phyloP scores from a whole-genome alignment of 2,329 filamentous ascomycete genomes.

The Helotiales sp. region DNA sequence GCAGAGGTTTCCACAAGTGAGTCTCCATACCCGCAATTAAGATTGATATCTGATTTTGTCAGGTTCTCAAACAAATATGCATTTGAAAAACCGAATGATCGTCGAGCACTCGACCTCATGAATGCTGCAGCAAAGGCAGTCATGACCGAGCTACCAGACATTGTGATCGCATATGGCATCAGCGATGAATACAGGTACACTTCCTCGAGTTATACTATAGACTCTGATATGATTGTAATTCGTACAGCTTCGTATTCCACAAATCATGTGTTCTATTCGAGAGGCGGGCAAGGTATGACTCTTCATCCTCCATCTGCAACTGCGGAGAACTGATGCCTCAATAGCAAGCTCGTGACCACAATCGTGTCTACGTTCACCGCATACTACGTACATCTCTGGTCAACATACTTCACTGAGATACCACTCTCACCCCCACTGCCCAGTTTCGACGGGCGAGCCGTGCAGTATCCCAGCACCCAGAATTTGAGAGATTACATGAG shows the following conservation, averaged over 20 bases:
- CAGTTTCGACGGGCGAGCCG: conserved; percentile 89
- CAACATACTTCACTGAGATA: conserved; percentile 69
- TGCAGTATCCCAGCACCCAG: conserved; percentile 79
- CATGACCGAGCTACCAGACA: conserved; percentile 79
- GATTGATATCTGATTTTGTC: conserved; percentile 8
- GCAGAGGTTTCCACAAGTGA: conserved; percentile 92
- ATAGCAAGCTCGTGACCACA: conserved; percentile 85
- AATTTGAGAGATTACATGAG: conserved; percentile 94
- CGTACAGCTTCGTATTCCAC: conserved; percentile 80
- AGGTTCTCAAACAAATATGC: conserved; percentile 81
- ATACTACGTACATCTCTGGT: conserved; percentile 84
- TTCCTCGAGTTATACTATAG: no score
- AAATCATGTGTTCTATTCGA: conserved; percentile 83
- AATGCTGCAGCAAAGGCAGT: conserved; percentile 87
- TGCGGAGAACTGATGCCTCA: conserved; percentile 13
- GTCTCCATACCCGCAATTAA: conserved; percentile 11
- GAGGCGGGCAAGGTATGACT: conserved; percentile 68
- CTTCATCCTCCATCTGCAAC: not conserved
- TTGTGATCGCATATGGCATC: conserved; percentile 86
- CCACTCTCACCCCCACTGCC: conserved; percentile 74
- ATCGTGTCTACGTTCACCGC: conserved; percentile 92
- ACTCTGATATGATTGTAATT: no score
- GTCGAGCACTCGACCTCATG: conserved; percentile 86
- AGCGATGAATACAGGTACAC: conserved; percentile 86
- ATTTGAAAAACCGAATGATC: conserved; percentile 93